Percentiles rank a stretch among this genome's conserved stretches.
phyloP scores from a whole-genome alignment of 2,329 filamentous ascomycete species.

The Fusarium sp. region DNA sequence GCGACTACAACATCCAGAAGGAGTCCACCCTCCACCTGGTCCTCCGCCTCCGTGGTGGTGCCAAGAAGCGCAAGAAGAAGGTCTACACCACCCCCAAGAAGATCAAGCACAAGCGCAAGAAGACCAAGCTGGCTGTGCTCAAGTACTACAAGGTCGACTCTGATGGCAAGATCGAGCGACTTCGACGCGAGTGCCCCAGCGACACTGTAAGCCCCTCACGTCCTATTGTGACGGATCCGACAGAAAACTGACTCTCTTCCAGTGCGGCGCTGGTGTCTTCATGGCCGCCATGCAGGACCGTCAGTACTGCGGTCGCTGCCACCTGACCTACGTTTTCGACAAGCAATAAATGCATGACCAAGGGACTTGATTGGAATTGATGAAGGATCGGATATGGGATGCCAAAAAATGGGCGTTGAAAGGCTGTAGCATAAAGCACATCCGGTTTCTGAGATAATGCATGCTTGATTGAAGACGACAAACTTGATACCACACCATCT shows the following conservation, averaged over 20 bases:
- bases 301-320: constrained; percentile 89
- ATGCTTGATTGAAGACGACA: constrained; percentile 50
- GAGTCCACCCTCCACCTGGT: constrained; percentile 98
- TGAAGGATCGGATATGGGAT: constrained; percentile 46
- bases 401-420: constrained; percentile 53
- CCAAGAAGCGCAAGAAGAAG: constrained; percentile 99
- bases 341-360: constrained; percentile 62
- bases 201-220: constrained; percentile 73
- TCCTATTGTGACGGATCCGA: neutral
- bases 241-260: constrained; percentile 47
- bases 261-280: constrained; percentile 99
- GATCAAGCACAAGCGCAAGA: constrained; percentile 99
- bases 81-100: constrained; percentile 99
- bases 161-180: constrained; percentile 99
- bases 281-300: constrained; percentile 99
- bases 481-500: constrained; percentile 27
- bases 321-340: constrained; percentile 78
- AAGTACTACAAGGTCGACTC: constrained; percentile 99
- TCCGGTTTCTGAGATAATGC: constrained; percentile 53
- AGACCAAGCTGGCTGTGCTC: constrained; percentile 99
- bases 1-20: constrained; percentile 99
- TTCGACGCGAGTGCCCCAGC: constrained; percentile 95
- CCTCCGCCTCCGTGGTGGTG: constrained; percentile 96
- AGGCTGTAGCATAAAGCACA: constrained; percentile 54
- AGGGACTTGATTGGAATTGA: constrained; percentile 44